Percentiles rank a stretch among this genome's conserved stretches.
Evolutionary conservation across 2,329 filamentous ascomycete genomes (phyloP).

Genomic region (Sporothrix variecibatus): DNA sequence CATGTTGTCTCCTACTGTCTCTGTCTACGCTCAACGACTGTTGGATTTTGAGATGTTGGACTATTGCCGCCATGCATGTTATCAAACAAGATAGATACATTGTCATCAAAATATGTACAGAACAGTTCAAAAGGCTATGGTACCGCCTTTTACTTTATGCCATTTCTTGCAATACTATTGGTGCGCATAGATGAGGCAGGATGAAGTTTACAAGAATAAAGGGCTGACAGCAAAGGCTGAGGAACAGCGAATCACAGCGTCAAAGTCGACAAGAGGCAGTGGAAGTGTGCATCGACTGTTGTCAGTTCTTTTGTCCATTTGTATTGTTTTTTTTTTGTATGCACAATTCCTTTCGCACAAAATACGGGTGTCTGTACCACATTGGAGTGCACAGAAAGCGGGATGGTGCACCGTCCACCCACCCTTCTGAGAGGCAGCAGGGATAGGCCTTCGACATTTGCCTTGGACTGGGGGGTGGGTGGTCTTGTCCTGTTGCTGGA

Average conservation of each 20-base stretch:
- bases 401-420: neutral
- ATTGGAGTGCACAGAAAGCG: neutral
- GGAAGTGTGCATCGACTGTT: neutral
- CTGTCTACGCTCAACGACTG: neutral
- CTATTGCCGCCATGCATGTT: too few relatives aligned
- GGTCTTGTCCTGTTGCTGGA: neutral
- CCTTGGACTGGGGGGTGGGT: neutral
- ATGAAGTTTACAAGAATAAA: constrained; percentile 1
- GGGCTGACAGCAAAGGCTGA: neutral
- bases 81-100: neutral
- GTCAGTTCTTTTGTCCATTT: neutral
- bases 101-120: neutral
- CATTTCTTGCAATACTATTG: neutral
- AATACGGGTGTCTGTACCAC: neutral
- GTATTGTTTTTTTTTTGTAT: neutral
- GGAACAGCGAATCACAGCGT: neutral
- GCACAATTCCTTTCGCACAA: neutral
- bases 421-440: neutral
- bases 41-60: neutral
- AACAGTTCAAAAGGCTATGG: neutral
- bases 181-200: neutral
- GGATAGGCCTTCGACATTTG: neutral
- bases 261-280: neutral
- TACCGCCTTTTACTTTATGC: neutral
- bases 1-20: neutral